A percentile compares a stretch with the other conserved stretches of the same genome.
These are phyloP conservation scores for Poronia punctata DNA, from an alignment of 495 filamentous ascomycete genomes.

Conservation along the genomic window DNA sequence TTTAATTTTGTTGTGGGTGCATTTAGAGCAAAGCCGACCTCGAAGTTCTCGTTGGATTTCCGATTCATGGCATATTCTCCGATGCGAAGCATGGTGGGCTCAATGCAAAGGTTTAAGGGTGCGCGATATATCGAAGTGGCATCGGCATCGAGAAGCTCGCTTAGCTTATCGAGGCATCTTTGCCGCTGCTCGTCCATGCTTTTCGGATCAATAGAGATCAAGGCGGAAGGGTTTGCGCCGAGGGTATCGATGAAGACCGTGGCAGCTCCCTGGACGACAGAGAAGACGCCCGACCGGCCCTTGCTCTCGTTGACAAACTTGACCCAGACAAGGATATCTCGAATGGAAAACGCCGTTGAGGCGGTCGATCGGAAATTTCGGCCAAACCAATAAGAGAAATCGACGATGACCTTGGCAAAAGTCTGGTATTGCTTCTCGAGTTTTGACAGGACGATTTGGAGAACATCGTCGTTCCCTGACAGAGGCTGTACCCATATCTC, in stretches of 20 bases:
- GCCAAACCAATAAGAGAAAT: constrained; percentile 91
- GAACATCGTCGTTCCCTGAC: constrained; percentile 73
- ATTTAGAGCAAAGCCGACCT: constrained; percentile 66
- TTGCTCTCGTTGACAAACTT: constrained; percentile 71
- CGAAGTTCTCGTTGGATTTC: constrained; percentile 36
- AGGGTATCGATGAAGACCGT: constrained; percentile 95
- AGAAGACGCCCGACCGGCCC: constrained; percentile 30
- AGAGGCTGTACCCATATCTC: constrained; percentile 94
- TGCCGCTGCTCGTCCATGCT: constrained; percentile 55
- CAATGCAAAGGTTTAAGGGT: constrained; percentile 37
- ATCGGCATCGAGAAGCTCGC: constrained; percentile 57
- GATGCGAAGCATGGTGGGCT: constrained; percentile 47
- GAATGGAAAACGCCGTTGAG: constrained; percentile 70
- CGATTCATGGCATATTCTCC: constrained; percentile 67
- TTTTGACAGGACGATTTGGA: constrained; percentile 78
- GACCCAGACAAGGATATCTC: constrained; percentile 91
- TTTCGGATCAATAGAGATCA: constrained; percentile 59
- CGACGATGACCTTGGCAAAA: constrained; percentile 61
- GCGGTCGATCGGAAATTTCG: constrained; percentile 64
- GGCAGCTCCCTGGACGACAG: constrained; percentile 77
- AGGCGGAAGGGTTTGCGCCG: constrained; percentile 84
- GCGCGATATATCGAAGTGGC: constrained; percentile 55
- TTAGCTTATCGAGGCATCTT: constrained; percentile 65
- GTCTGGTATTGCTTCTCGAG: constrained; percentile 41
- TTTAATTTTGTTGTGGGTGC: constrained; percentile 88